phyloP scores from a whole-genome alignment of 2,329 filamentous ascomycete species.

The Zymoseptoria crescenta region DNA sequence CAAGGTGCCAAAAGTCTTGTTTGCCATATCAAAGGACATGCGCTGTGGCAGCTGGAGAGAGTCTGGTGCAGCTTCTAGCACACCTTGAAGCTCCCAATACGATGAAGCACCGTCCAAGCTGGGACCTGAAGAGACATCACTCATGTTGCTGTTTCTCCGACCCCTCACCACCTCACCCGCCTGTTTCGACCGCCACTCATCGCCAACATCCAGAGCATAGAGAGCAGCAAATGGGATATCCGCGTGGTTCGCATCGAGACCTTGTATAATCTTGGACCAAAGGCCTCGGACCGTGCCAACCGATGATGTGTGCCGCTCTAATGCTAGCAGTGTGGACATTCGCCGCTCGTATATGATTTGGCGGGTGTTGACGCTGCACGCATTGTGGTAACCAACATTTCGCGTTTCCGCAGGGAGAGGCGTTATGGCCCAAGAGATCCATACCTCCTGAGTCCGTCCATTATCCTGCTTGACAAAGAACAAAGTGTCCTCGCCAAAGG shows the following conservation, averaged over 20 bases:
- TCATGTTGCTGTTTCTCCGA: not conserved
- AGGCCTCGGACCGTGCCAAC: constrained; percentile 1
- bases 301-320: constrained; percentile 4
- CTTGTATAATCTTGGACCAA: constrained; percentile 5
- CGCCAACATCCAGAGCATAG: constrained; percentile 1
- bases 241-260: constrained; percentile 4
- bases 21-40: not conserved
- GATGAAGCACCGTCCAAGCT: not conserved
- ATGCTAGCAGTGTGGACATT: constrained; percentile 7
- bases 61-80: not conserved
- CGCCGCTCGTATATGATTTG: constrained; percentile 9
- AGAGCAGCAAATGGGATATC: constrained; percentile 13
- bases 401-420: constrained; percentile 4
- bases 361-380: constrained; percentile 6
- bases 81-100: constrained; percentile 1
- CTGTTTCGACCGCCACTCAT: not conserved
- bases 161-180: too few species aligned
- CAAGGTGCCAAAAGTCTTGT: not conserved
- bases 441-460: constrained; percentile 11
- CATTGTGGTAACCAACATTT: constrained; percentile 9
- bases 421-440: constrained; percentile 7
- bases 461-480: constrained; percentile 10
- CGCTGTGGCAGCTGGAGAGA: constrained; percentile 1
- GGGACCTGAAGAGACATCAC: not conserved
- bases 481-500: constrained; percentile 6